Evolutionary conservation across 768 basidiomycete species (phyloP).

Genomic region (Termitomyces heimii): DNA sequence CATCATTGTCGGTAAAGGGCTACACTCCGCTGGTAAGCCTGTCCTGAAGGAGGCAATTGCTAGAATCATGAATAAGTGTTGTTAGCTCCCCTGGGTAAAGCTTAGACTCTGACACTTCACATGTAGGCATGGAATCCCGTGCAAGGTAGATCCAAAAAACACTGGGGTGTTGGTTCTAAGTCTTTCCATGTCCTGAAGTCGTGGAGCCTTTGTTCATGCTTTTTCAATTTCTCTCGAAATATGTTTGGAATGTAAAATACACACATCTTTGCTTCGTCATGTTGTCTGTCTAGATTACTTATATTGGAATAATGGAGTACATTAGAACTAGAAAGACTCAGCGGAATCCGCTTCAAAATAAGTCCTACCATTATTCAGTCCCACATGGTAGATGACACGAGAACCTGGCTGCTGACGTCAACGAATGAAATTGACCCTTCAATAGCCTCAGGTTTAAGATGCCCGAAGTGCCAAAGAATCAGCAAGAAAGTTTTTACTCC

Average conservation of each 20-base stretch:
- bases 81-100: slow-evolving; percentile 1
- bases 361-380: no score
- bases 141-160: slow-evolving; percentile 70
- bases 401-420: neutral
- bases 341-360: neutral
- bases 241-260: neutral
- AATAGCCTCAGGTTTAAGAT: no score
- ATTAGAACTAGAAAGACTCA: no score
- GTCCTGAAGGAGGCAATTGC: slow-evolving; percentile 82
- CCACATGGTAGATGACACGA: neutral
- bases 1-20: slow-evolving; percentile 69
- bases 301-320: neutral
- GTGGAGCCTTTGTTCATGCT: neutral
- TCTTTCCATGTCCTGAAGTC: slow-evolving; percentile 11
- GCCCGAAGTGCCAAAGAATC: neutral
- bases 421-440: neutral
- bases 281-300: no score
- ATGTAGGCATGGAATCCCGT: slow-evolving; percentile 57
- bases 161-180: slow-evolving; percentile 63
- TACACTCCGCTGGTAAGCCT: slow-evolving; percentile 69
- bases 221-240: neutral
- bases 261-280: neutral
- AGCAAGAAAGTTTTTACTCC: neutral
- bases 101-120: neutral
- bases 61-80: slow-evolving; percentile 63